phyloP scores from a whole-genome alignment of 345 rosid genomes.

The Salix arbutifolia region DNA sequence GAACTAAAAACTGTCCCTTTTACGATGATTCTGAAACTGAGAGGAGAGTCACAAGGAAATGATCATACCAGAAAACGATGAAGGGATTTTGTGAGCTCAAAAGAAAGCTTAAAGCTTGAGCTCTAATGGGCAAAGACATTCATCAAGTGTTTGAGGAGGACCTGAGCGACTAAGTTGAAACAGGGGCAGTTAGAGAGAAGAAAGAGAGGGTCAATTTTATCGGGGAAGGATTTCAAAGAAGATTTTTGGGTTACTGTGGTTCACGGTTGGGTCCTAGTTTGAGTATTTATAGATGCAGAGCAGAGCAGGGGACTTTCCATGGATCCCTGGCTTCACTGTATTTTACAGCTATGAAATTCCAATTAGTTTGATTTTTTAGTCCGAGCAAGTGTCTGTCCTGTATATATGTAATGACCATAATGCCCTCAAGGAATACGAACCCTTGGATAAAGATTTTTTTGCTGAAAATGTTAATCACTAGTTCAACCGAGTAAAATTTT shows the following conservation, averaged over 20 bases:
- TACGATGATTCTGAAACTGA: constrained; percentile 1
- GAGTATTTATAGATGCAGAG: constrained; percentile 41
- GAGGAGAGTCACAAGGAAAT: not conserved
- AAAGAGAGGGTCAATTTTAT: not conserved
- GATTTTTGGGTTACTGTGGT: not conserved
- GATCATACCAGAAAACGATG: not conserved
- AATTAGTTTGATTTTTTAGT: not conserved
- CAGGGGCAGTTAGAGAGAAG: not conserved
- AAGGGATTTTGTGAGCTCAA: not conserved
- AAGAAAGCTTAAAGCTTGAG: not conserved
- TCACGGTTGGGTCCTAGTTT: constrained; percentile 3
- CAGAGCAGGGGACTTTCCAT: not conserved
- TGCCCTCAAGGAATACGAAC: constrained; percentile 4
- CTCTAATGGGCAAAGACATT: not conserved
- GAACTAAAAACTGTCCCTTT: constrained; percentile 25
- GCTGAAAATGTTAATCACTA: too few species aligned
- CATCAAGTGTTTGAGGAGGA: not conserved
- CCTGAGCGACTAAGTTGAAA: not conserved
- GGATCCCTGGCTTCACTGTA: not conserved
- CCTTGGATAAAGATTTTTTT: too few species aligned
- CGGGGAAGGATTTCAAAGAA: not conserved
- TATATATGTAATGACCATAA: not conserved
- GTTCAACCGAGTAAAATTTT: too few species aligned
- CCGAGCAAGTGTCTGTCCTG: not conserved
- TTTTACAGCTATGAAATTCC: constrained; percentile 2